Conservation (phyloP, 2,329 filamentous ascomycete species). For the Rasamsonia emersonii region DNA sequence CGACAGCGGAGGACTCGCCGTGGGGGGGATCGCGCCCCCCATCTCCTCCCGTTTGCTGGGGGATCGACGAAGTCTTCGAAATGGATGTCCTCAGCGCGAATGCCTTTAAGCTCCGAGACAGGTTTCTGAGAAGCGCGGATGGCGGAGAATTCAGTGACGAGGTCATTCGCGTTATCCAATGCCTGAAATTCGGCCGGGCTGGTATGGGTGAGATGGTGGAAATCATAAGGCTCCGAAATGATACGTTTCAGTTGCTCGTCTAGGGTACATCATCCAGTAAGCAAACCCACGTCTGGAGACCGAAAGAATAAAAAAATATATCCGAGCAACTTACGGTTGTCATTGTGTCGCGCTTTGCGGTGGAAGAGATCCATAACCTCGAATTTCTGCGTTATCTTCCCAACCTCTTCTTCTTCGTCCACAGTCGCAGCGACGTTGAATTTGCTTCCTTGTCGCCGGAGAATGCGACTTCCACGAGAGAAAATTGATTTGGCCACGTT, state of each 20-base stretch:
- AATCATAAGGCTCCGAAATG: slow-evolving; percentile 57
- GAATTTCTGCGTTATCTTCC: slow-evolving; percentile 19
- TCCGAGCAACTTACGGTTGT: slow-evolving; percentile 25
- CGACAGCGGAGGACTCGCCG: slow-evolving; percentile 23
- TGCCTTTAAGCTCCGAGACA: slow-evolving; percentile 42
- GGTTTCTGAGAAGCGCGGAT: slow-evolving; percentile 46
- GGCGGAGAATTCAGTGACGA: slow-evolving; percentile 46
- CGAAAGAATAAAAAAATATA: background rate
- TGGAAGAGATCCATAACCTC: slow-evolving; percentile 26
- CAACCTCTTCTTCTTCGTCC: slow-evolving; percentile 30
- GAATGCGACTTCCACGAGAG: slow-evolving; percentile 37
- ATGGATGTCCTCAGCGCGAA: slow-evolving; percentile 42
- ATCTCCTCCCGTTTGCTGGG: slow-evolving; percentile 1
- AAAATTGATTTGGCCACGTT: slow-evolving; percentile 33
- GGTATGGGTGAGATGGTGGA: slow-evolving; percentile 56
- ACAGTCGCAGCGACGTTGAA: slow-evolving; percentile 34
- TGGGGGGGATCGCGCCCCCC: slow-evolving; percentile 12
- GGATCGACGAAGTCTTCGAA: slow-evolving; percentile 17
- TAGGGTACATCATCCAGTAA: slow-evolving; percentile 13
- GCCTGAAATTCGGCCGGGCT: slow-evolving; percentile 46
- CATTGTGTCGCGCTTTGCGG: slow-evolving; percentile 23
- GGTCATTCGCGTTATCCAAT: slow-evolving; percentile 43
- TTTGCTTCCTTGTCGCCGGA: slow-evolving; percentile 40
- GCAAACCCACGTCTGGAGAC: background rate
- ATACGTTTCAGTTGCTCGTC: slow-evolving; percentile 37